Base-by-base conservation (phyloP, 495 filamentous ascomycete species). In the Endocarpon pusillum region DNA sequence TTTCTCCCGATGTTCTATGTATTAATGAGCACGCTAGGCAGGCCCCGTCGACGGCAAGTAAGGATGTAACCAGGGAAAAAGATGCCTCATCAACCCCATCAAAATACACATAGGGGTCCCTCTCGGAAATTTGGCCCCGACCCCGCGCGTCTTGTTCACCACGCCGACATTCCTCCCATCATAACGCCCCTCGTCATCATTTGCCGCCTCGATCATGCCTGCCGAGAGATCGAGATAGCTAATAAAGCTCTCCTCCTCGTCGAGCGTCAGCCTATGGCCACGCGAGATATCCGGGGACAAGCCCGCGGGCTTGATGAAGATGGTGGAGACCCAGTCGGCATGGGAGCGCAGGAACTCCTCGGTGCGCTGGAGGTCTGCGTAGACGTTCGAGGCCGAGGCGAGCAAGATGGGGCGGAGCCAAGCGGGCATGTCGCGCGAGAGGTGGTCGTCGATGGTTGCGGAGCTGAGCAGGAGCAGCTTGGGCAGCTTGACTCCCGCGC, bases 191-290 rank as follows among this genome's bases (percentile, higher is more conserved):
- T 49, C 43, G 3, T 45, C 35, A 20, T 49, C 49, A 35, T 58
- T 45, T 4, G 60, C 62, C 2, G 53, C 53, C 45, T 68, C 60
- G 24, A 66, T 48, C 62, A 66, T 66, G 3, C 26, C 61, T 2
- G 52, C 62, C 2, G 59, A 56, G 7, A 68, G 40, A 34, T 66
- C 61, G 8, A 61, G 14, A 21, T 58, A 67, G n/a, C 41, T 48
- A 15, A 64, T 5, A 21, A 51, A 51, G 21, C 42, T 49, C 33
- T 54, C 42, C 39, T 52, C 28, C 7, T 55, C 42, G 21, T 45
- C 41, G 15, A 55, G 19, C 35, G 36, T 62, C 12, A 66, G 38
- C 21, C n/a, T 31, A 43, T 66, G 62, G 11, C 47, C 45, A 3
- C 51, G 43, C 40, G 49, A 48, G 16, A 45, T 32, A 27, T 66